Percentiles rank a stretch among this genome's conserved stretches.
These are phyloP conservation scores for Trichoderma asperellum DNA, from an alignment of 2,329 filamentous ascomycete genomes.

Conservation along the genomic window DNA sequence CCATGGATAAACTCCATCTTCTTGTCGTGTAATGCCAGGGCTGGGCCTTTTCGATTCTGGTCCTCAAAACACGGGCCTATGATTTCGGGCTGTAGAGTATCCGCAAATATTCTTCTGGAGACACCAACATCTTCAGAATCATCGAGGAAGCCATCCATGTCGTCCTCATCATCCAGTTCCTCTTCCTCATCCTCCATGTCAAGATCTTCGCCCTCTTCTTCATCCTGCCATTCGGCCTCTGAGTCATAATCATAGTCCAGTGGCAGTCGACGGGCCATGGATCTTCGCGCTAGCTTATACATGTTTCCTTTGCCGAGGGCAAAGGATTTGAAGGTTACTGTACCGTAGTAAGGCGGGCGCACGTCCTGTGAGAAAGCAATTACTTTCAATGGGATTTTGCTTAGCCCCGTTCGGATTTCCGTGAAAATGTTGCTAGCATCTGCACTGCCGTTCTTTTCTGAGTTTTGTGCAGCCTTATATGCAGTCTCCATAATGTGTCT, in stretches of 20 bases:
- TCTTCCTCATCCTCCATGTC: conserved; percentile 69
- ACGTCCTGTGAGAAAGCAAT: conserved; percentile 67
- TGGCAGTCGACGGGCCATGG: conserved; percentile 60
- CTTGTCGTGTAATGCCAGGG: conserved; percentile 60
- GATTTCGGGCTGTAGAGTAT: conserved; percentile 74
- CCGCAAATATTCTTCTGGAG: conserved; percentile 62
- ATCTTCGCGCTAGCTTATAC: conserved; percentile 55
- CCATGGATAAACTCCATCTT: conserved; percentile 76
- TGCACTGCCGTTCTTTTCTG: conserved; percentile 44
- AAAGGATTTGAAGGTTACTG: conserved; percentile 64
- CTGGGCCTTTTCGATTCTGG: conserved; percentile 50
- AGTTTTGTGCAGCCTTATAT: conserved; percentile 51
- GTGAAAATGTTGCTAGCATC: conserved; percentile 41
- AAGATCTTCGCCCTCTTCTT: conserved; percentile 68
- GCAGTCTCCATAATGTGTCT: conserved; percentile 63
- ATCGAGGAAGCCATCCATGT: conserved; percentile 89
- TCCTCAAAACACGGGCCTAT: conserved; percentile 87
- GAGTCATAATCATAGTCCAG: conserved; percentile 85
- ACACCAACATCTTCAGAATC: conserved; percentile 73
- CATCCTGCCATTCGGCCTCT: conserved; percentile 83
- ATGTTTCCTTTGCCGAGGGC: conserved; percentile 52
- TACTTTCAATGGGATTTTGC: conserved; percentile 64
- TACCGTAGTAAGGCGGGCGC: conserved; percentile 72
- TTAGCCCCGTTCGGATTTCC: conserved; percentile 48
- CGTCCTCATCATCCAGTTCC: conserved; percentile 75